Evolutionary conservation across 1,284 basidiomycete genomes (phyloP).

Genomic region (Somion occarium): DNA sequence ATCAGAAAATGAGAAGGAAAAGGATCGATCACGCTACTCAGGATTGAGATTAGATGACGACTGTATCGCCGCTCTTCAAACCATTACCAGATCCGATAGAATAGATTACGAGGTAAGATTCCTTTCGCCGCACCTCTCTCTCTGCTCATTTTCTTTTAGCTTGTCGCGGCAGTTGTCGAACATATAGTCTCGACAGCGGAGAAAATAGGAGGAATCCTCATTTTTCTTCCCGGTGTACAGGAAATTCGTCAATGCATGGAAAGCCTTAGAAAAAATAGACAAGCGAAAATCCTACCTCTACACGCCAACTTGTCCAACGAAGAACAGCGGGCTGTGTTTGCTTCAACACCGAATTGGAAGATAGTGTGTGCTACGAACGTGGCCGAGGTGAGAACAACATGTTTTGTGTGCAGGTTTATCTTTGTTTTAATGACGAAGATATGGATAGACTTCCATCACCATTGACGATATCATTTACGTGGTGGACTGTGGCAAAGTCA

Average conservation of each 20-base stretch:
- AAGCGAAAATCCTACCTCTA: slow-evolving; percentile 71
- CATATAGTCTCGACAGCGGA: slow-evolving; percentile 58
- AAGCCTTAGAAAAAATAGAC: slow-evolving; percentile 42
- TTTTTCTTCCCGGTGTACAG: slow-evolving; percentile 87
- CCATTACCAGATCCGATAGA: slow-evolving; percentile 55
- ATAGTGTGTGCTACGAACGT: slow-evolving; percentile 91
- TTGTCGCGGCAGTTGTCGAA: slow-evolving; percentile 65
- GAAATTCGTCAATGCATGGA: slow-evolving; percentile 84
- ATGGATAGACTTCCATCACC: slow-evolving; percentile 84
- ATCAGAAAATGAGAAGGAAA: slow-evolving; percentile 44
- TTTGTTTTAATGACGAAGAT: neutral
- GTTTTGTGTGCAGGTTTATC: neutral
- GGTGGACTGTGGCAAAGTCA: slow-evolving; percentile 84
- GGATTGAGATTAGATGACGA: slow-evolving; percentile 51
- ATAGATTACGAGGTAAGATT: slow-evolving; percentile 68
- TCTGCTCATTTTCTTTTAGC: slow-evolving; percentile 30
- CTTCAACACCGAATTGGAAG: slow-evolving; percentile 67
- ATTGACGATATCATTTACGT: slow-evolving; percentile 90
- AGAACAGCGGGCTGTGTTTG: slow-evolving; percentile 83
- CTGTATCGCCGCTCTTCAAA: slow-evolving; percentile 53
- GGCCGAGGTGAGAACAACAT: slow-evolving; percentile 51
- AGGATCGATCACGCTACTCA: slow-evolving; percentile 44
- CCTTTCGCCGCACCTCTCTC: no score
- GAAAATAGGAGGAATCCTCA: slow-evolving; percentile 64
- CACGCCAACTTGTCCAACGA: slow-evolving; percentile 87